Evolutionary conservation across 805 yeast species (phyloP).

Genomic region (Danielia reshetovae): DNA sequence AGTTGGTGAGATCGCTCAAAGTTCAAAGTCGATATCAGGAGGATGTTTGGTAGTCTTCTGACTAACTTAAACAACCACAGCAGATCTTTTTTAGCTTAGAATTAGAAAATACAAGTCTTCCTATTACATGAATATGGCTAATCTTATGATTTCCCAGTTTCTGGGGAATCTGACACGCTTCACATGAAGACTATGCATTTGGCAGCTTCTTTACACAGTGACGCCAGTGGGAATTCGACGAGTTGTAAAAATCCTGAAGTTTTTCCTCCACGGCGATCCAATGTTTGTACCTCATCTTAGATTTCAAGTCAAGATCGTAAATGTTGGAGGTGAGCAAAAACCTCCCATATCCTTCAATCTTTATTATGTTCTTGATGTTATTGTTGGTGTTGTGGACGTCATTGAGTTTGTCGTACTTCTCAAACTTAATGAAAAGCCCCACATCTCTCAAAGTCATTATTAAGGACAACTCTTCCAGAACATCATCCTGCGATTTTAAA

Average conservation of each 20-base stretch:
- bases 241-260: slow-evolving; percentile 30
- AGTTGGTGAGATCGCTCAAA: slow-evolving; percentile 71
- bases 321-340: slow-evolving; percentile 34
- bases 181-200: too few relatives aligned
- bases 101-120: too few relatives aligned
- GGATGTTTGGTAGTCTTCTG: slow-evolving; percentile 94
- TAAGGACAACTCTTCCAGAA: slow-evolving; percentile 35
- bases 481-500: slow-evolving; percentile 30
- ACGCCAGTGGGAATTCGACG: slow-evolving; percentile 27
- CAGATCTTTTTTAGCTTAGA: too few relatives aligned
- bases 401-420: slow-evolving; percentile 22
- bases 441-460: slow-evolving; percentile 58
- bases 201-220: slow-evolving; percentile 24
- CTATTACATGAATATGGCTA: too few relatives aligned
- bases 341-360: slow-evolving; percentile 21
- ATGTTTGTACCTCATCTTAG: slow-evolving; percentile 37
- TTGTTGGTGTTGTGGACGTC: slow-evolving; percentile 19
- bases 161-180: too few relatives aligned
- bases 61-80: too few relatives aligned
- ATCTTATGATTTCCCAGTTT: too few relatives aligned
- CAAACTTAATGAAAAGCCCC: slow-evolving; percentile 45
- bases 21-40: slow-evolving; percentile 90
- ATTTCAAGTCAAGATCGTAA: slow-evolving; percentile 49
- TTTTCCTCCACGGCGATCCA: slow-evolving; percentile 44
- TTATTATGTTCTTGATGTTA: slow-evolving; percentile 23